Conservation (phyloP, 1,139 yeast genomes). For the Debaryomycetaceae sp. region DNA sequence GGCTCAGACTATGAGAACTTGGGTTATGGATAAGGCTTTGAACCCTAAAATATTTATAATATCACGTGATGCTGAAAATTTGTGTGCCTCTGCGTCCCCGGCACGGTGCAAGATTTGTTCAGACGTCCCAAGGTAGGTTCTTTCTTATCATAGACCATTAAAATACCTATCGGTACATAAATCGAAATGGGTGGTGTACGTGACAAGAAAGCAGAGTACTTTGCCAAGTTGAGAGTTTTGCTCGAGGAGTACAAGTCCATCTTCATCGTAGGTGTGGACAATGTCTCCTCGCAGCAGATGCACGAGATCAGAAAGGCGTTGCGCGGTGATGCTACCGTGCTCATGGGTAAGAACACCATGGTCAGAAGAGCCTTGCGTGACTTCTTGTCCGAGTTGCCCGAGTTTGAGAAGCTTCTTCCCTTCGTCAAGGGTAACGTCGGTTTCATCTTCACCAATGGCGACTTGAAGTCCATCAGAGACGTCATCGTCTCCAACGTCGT, state of each 20-base stretch:
- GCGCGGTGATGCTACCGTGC: conserved; percentile 88
- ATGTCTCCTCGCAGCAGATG: conserved; percentile 99
- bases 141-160: conserved; percentile 44
- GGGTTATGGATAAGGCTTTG: conserved; percentile 15
- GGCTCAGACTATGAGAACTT: conserved; percentile 51
- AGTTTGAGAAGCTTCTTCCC: conserved; percentile 90
- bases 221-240: conserved; percentile 87
- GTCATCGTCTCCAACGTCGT: conserved; percentile 82
- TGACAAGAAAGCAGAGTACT: conserved; percentile 94
- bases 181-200: conserved; percentile 99
- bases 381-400: conserved; percentile 89
- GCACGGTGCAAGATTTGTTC: no score
- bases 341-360: conserved; percentile 99
- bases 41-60: background rate
- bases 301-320: conserved; percentile 97
- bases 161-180: conserved; percentile 80
- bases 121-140: conserved; percentile 3
- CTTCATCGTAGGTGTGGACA: conserved; percentile 98
- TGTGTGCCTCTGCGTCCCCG: no score
- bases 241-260: conserved; percentile 95
- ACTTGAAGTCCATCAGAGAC: conserved; percentile 88
- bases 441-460: conserved; percentile 97
- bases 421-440: conserved; percentile 97
- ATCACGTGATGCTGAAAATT: no score
- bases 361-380: conserved; percentile 99